Evolutionary conservation across 441 rosid genomes (phyloP), one percentile per base, ranked within the genome.

Genomic region (Breynia disticha): DNA sequence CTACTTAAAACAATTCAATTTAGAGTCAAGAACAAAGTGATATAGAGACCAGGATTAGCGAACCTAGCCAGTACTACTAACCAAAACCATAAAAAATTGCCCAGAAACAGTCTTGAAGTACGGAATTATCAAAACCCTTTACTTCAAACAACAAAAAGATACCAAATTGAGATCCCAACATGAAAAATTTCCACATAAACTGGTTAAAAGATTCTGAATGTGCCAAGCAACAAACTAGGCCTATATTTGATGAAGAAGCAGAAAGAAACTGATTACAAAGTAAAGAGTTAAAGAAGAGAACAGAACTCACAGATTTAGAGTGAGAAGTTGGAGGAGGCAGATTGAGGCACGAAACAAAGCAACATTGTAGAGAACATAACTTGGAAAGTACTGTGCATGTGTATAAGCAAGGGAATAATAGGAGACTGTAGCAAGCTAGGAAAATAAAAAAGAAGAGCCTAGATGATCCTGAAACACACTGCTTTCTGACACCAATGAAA

Each of bases 231-330:
- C 51, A 57, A 61, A 64, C 11, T 46, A 42, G 51, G 37, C 66
- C 45, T 46, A 43, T 11, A 14, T 41, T 21, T 46, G 35, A 49
- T 38, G 47, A 43, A 22, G 21, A 38, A 56, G 11, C 37, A 62
- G 44, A 16, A 35, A 44, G 15, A 28, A 45, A 17, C 32, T 24
- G 3, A 24, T n/a, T 2, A 24, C 32, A 24, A 24, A 24, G 32
- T 4, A 28, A 32, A 15, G 14, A 54, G n/a, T 4, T 38, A 41
- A 53, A 32, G 49, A 47, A 19, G 35, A 19, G 19, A 16, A 19
- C 15, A 11, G 28, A 48, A 67, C 82, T 57, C 71, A 76, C 81
- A 52, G 69, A 70, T 59, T 72, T 47, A 52, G 65, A 54, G 57
- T 41, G 61, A 50, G 53, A 12, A 39, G 32, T 24, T 24, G 32